Evolutionary conservation across 1,139 yeast genomes (phyloP), one percentile per base, ranked within the genome.

Genomic region (Protomyces pachydermus): DNA sequence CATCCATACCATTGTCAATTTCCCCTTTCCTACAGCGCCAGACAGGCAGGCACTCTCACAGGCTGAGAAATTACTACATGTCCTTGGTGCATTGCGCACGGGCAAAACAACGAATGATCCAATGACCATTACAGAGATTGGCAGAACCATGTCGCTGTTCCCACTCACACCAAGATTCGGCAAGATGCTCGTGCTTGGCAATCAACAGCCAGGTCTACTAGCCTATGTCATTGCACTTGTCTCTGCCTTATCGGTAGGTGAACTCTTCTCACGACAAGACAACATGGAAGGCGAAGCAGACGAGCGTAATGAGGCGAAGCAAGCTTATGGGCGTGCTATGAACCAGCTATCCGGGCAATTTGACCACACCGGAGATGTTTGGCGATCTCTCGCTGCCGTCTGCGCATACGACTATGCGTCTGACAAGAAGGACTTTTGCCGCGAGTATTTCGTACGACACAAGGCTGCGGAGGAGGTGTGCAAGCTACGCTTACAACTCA

Each of bases 1-100:
- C 1, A 91, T 95, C 67, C 95, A 89, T 74, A 88, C 88, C 61
- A 87, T 95, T 56, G 78, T 84, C 34, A 93, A 93, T 71, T 95
- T 95, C 79, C 98, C 98, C 54, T 95, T 93, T 77, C 98, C 98
- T 2, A 91, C 98, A 0, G 89, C 97, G 1, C 98, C 98, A 0
- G 89, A 87, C 60, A 77, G 86, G 66, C 61, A 65, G 0, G 79
- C 87, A 18, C 77, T 95, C 54, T 74, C 75, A 3, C 83, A 81
- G 66, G 96, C 97, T 0, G 86, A 90, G 68, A 81, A 80, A 66
- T 73, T 91, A 16, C 79, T 95, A 65, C 81, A 83, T 50, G 82
- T 84, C 66, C 77, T 95, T 51, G 97, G 97, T 9, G 98, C 98
- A 0, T 76, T 93, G 67, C 16, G 23, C 14, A 42, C 12, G 48